phyloP scores from a whole-genome alignment of 345 rosid species.

The Viola odorata region DNA sequence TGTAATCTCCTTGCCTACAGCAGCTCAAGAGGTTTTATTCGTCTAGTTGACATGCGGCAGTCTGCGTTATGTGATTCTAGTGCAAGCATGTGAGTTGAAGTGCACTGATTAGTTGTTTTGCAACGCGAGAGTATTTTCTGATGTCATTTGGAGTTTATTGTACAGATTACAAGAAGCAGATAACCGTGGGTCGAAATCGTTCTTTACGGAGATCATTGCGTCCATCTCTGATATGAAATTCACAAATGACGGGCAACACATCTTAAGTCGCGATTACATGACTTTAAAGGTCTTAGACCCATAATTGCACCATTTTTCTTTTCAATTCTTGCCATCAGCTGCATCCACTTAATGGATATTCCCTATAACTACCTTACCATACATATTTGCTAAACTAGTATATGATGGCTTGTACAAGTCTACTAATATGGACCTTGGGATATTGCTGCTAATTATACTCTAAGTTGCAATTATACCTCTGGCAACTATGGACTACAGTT shows the following conservation, averaged over 20 bases:
- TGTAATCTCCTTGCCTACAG: constrained; percentile 66
- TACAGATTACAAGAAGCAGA: constrained; percentile 54
- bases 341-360: background rate
- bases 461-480: background rate
- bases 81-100: constrained; percentile 45
- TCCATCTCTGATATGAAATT: constrained; percentile 60
- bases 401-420: constrained; percentile 1
- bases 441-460: background rate
- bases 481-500: background rate
- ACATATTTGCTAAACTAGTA: background rate
- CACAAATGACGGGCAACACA: constrained; percentile 44
- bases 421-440: background rate
- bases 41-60: constrained; percentile 60
- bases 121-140: constrained; percentile 9
- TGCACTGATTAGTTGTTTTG: constrained; percentile 2
- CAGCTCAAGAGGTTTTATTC: constrained; percentile 66
- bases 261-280: constrained; percentile 64
- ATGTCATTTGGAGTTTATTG: constrained; percentile 15
- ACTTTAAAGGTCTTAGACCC: constrained; percentile 44
- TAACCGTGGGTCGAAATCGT: constrained; percentile 39
- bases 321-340: background rate
- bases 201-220: constrained; percentile 54
- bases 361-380: background rate
- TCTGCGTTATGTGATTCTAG: constrained; percentile 56
- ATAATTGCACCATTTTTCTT: background rate